Percentiles rank a stretch among this genome's conserved stretches.
These are phyloP conservation scores for Peniophora sp. DNA, from an alignment of 1,284 basidiomycete genomes.

Conservation along the genomic window DNA sequence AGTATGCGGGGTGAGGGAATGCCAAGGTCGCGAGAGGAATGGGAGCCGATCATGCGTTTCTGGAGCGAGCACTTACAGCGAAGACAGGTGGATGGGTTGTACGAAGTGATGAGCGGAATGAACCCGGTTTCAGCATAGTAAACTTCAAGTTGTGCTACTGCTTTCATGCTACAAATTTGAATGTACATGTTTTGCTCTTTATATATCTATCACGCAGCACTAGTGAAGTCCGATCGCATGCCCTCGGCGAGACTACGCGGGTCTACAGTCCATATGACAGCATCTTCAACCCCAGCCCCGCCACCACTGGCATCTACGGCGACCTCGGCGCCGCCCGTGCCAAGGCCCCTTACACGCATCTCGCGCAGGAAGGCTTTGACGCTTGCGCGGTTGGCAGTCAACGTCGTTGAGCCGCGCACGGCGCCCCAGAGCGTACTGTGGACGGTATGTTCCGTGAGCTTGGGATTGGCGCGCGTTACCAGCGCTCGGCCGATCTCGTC, in stretches of 20 bases:
- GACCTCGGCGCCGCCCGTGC: conserved; percentile 9
- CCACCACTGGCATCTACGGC: conserved; percentile 4
- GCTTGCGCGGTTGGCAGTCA: conserved; percentile 74
- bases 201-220: background rate
- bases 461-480: conserved; percentile 47
- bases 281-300: conserved; percentile 18
- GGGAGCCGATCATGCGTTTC: conserved; percentile 79
- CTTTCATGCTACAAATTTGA: background rate
- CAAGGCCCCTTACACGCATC: conserved; percentile 20
- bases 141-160: background rate
- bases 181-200: too few species aligned
- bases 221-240: conserved; percentile 37
- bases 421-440: conserved; percentile 65
- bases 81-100: conserved; percentile 60
- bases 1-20: conserved; percentile 49
- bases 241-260: conserved; percentile 70
- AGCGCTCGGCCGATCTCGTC: conserved; percentile 42
- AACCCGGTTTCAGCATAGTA: conserved; percentile 8
- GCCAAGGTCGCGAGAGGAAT: conserved; percentile 71
- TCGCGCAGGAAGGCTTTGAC: conserved; percentile 66
- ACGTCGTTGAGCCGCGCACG: conserved; percentile 66
- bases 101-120: conserved; percentile 56
- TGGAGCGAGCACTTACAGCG: conserved; percentile 69
- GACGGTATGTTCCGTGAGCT: conserved; percentile 62
- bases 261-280: conserved; percentile 66